phyloP scores from a whole-genome alignment of 495 filamentous ascomycete genomes.

The Xanthoparmelia taractica region DNA sequence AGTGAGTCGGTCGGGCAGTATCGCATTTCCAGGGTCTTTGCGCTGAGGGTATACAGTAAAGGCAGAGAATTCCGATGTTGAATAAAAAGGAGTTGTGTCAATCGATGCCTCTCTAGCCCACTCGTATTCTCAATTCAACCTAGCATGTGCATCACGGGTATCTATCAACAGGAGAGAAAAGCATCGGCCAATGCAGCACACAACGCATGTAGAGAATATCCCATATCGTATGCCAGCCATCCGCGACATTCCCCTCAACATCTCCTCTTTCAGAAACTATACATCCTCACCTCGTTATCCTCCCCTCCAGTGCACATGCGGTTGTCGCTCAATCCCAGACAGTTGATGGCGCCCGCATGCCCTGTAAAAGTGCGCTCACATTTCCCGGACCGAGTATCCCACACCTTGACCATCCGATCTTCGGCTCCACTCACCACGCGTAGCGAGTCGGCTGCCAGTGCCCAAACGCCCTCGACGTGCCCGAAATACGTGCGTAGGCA shows the following conservation, averaged over 20 bases:
- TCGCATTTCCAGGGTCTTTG: no score
- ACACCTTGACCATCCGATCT: conserved; percentile 93
- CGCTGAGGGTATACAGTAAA: no score
- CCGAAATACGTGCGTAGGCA: conserved; percentile 92
- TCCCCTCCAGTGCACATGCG: conserved; percentile 85
- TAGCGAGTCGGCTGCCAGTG: conserved; percentile 82
- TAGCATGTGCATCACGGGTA: background rate
- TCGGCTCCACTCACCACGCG: conserved; percentile 82
- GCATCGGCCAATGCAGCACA: no score
- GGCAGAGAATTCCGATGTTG: no score
- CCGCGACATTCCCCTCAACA: background rate
- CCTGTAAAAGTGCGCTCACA: conserved; percentile 88
- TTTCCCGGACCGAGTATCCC: conserved; percentile 85
- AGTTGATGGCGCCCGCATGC: conserved; percentile 84
- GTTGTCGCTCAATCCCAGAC: conserved; percentile 80
- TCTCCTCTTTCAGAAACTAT: conserved; percentile 50
- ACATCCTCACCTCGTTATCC: conserved; percentile 82
- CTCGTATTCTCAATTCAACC: background rate
- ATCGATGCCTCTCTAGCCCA: background rate
- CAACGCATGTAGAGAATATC: background rate
- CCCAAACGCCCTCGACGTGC: conserved; percentile 94
- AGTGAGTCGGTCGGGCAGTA: no score
- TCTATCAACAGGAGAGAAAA: background rate
- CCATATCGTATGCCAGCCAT: background rate
- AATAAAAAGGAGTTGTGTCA: no score